Evolutionary conservation across 2,329 filamentous ascomycete species (phyloP).

Genomic region (Huntiella decipiens): DNA sequence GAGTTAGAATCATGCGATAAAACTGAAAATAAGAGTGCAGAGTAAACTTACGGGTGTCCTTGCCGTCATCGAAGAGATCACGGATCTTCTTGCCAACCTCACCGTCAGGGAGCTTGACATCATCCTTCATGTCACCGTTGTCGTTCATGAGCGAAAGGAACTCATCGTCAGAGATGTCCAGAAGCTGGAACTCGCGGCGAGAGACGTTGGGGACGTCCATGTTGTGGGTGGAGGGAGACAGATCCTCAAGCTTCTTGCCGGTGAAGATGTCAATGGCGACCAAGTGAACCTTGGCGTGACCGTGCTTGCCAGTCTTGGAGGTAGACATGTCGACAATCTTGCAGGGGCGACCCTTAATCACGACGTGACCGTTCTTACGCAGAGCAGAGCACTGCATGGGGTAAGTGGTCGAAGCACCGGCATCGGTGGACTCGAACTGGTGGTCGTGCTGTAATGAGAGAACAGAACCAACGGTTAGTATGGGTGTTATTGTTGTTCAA

Average conservation of each 20-base stretch:
- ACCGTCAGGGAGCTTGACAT: slow-evolving; percentile 81
- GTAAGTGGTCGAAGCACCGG: slow-evolving; percentile 83
- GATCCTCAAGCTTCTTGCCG: slow-evolving; percentile 97
- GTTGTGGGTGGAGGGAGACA: slow-evolving; percentile 93
- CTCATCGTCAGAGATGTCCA: slow-evolving; percentile 83
- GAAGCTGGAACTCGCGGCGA: slow-evolving; percentile 81
- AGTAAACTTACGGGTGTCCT: slow-evolving; percentile 67
- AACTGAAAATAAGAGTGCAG: background rate
- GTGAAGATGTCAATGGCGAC: slow-evolving; percentile 99
- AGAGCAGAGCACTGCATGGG: slow-evolving; percentile 99
- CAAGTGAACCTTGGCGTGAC: slow-evolving; percentile 99
- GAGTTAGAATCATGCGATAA: background rate
- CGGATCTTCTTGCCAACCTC: slow-evolving; percentile 76
- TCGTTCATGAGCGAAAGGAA: slow-evolving; percentile 79
- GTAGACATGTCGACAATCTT: slow-evolving; percentile 99
- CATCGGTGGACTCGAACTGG: slow-evolving; percentile 81
- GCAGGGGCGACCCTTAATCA: slow-evolving; percentile 97
- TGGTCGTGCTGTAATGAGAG: slow-evolving; percentile 36
- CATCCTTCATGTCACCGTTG: slow-evolving; percentile 75
- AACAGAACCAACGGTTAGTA: background rate
- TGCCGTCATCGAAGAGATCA: slow-evolving; percentile 70
- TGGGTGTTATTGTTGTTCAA: too few species aligned
- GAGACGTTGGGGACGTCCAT: slow-evolving; percentile 93
- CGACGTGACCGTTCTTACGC: slow-evolving; percentile 97
- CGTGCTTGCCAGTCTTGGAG: slow-evolving; percentile 99